Percentiles rank a stretch among this genome's conserved stretches.
These are phyloP conservation scores for Roridomyces roridus DNA, from an alignment of 768 basidiomycete species.

Conservation along the genomic window DNA sequence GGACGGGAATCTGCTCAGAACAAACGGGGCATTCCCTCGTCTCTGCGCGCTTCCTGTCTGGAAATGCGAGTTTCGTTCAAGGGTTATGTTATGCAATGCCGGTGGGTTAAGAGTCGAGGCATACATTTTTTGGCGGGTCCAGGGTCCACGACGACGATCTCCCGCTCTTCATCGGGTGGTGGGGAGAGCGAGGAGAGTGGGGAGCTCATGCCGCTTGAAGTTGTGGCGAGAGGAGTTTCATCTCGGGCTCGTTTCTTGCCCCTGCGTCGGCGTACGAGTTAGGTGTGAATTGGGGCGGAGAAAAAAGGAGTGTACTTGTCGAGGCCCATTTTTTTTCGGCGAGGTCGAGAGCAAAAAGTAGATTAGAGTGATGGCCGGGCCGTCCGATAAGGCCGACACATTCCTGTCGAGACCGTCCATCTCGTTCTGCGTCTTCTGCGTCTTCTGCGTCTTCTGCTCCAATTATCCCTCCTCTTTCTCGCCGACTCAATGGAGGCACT, in stretches of 20 bases:
- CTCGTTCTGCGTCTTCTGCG: too few relatives aligned
- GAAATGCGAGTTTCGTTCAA: neutral
- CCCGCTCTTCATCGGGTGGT: constrained; percentile 30
- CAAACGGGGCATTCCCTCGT: constrained; percentile 80
- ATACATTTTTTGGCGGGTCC: constrained; percentile 56
- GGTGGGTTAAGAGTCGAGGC: constrained; percentile 4
- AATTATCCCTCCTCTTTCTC: too few relatives aligned
- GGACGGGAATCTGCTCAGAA: constrained; percentile 71
- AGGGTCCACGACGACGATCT: constrained; percentile 13
- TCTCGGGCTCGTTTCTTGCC: constrained; percentile 58
- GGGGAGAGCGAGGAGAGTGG: constrained; percentile 42
- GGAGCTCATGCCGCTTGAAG: constrained; percentile 11
- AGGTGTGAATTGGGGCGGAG: neutral
- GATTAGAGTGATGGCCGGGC: too few relatives aligned
- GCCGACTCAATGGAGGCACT: too few relatives aligned
- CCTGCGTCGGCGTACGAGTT: constrained; percentile 32
- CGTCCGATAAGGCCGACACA: too few relatives aligned
- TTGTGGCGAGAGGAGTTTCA: constrained; percentile 31
- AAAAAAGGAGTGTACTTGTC: constrained; percentile 44
- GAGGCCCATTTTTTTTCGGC: constrained; percentile 1
- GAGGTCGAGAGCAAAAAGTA: too few relatives aligned
- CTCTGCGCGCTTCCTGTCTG: constrained; percentile 64
- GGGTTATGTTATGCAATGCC: neutral
- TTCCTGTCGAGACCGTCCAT: too few relatives aligned
- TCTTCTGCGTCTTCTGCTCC: too few relatives aligned